These are phyloP conservation scores for Chytriomyces sp. DNA, from an alignment of 192 early-diverging fungal species.

Conservation along the genomic window DNA sequence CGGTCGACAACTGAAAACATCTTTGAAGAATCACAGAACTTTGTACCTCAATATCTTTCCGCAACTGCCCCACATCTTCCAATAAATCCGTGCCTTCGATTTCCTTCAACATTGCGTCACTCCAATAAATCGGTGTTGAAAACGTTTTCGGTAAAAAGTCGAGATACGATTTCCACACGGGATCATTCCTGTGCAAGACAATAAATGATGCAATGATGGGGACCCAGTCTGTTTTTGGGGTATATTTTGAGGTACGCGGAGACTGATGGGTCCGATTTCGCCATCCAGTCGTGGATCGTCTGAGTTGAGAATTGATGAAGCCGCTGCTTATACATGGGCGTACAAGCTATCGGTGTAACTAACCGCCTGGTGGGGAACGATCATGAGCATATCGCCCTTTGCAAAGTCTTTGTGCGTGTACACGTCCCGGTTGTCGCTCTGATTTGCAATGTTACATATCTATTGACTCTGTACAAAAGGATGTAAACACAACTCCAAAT, in stretches of 20 bases:
- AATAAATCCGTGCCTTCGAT: conserved; percentile 16
- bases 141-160: conserved; percentile 1
- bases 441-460: not conserved
- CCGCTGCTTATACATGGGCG: too few relatives aligned
- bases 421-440: conserved; percentile 22
- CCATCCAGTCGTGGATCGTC: conserved; percentile 21
- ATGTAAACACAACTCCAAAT: not conserved
- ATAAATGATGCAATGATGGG: conserved; percentile 21
- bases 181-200: conserved; percentile 3
- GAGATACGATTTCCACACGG: conserved; percentile 10
- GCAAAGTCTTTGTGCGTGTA: not conserved
- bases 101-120: not conserved
- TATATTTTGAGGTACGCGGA: not conserved
- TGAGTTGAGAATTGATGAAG: not conserved
- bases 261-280: conserved; percentile 8
- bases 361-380: conserved; percentile 13
- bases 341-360: too few relatives aligned
- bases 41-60: conserved; percentile 17
- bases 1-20: too few relatives aligned
- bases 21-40: too few relatives aligned
- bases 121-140: conserved; percentile 22
- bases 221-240: conserved; percentile 25
- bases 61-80: not conserved
- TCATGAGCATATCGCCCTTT: conserved; percentile 7
- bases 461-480: not conserved